These are phyloP conservation scores for Castanopsis chinensis DNA, from an alignment of 306 rosid species.

Conservation along the genomic window DNA sequence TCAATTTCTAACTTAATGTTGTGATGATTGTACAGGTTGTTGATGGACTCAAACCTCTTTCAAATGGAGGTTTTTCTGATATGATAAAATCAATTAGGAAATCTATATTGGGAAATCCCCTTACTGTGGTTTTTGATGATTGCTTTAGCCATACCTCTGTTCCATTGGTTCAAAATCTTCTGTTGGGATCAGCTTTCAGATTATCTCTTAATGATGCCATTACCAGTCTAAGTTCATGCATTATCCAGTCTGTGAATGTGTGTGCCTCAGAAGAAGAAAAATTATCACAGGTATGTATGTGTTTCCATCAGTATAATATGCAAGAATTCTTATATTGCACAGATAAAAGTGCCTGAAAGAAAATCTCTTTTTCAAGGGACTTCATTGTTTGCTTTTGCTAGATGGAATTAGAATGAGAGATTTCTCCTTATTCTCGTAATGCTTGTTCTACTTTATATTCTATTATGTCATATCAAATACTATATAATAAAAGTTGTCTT, in stretches of 20 bases:
- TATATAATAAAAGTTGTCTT: too few species aligned
- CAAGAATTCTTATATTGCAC: neutral
- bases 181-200: constrained; percentile 52
- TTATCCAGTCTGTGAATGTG: constrained; percentile 53
- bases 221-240: constrained; percentile 69
- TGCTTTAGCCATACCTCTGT: constrained; percentile 35
- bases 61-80: constrained; percentile 46
- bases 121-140: constrained; percentile 66
- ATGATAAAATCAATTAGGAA: constrained; percentile 49
- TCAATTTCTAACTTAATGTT: constrained; percentile 19
- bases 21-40: constrained; percentile 55
- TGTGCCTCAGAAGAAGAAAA: constrained; percentile 43
- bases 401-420: neutral
- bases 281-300: constrained; percentile 43
- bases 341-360: neutral
- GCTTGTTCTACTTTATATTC: neutral
- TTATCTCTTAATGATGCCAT: constrained; percentile 52
- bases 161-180: constrained; percentile 52
- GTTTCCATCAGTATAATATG: neutral
- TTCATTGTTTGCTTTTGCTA: neutral
- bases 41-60: constrained; percentile 60
- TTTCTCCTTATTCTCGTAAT: neutral
- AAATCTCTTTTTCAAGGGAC: neutral
- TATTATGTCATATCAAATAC: too few species aligned
- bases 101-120: constrained; percentile 45